A percentile compares a stretch with the other conserved stretches of the same genome.
Conservation (phyloP, 1,284 basidiomycete species). For the Rhodotorula sp. region DNA sequence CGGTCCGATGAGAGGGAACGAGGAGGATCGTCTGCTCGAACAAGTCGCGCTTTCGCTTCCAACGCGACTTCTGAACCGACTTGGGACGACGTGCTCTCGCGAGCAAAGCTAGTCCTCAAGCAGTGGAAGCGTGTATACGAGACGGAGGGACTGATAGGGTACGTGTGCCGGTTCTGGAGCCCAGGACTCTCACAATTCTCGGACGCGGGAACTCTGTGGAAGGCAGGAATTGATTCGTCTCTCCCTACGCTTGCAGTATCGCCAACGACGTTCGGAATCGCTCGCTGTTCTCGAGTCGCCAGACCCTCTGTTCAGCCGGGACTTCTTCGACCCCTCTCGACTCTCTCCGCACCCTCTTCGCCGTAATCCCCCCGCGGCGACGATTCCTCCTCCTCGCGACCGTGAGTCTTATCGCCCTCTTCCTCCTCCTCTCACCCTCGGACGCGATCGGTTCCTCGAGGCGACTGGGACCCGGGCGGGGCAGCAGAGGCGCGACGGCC, state of each 20-base stretch:
- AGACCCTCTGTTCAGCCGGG: not conserved
- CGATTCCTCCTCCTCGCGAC: conserved; percentile 13
- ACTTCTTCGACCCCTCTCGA: not conserved
- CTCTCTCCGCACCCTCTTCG: not conserved
- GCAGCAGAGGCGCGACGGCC: not conserved
- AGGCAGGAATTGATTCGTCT: too few species aligned
- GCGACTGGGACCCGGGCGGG: not conserved
- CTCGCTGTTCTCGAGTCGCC: conserved; percentile 5
- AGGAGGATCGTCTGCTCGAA: too few species aligned
- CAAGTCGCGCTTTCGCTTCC: too few species aligned
- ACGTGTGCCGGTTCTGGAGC: not conserved
- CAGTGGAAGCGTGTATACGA: conserved; percentile 17
- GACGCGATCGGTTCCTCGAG: not conserved
- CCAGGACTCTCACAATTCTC: too few species aligned
- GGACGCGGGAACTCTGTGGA: too few species aligned
- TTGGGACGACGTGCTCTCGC: conserved; percentile 11
- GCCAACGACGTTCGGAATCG: not conserved
- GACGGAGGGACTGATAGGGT: conserved; percentile 24
- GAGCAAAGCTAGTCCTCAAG: conserved; percentile 5
- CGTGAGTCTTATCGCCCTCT: conserved; percentile 13
- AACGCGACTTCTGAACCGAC: too few species aligned
- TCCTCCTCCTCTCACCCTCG: conserved; percentile 19
- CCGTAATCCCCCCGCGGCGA: conserved; percentile 19
- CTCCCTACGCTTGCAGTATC: not conserved
- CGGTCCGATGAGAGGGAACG: too few species aligned